Conservation (phyloP, 2,329 filamentous ascomycete genomes). For the Apiospora arundinis region DNA sequence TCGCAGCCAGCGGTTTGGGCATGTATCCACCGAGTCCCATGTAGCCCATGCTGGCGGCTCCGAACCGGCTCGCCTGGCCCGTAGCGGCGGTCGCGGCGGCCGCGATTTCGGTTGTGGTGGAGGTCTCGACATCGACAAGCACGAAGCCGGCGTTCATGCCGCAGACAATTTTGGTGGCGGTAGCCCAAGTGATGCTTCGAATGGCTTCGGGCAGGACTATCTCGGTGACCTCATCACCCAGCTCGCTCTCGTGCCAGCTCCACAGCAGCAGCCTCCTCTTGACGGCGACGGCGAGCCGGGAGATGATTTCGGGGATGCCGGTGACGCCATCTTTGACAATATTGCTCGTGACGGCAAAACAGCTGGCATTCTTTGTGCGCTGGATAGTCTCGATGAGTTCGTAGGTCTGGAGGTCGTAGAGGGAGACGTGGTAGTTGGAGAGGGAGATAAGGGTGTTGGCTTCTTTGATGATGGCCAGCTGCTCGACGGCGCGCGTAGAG, state of each 20-base stretch:
- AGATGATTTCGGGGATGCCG: constrained; percentile 91
- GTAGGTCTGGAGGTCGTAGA: constrained; percentile 89
- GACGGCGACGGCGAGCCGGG: constrained; percentile 86
- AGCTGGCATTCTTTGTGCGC: constrained; percentile 85
- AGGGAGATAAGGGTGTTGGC: constrained; percentile 89
- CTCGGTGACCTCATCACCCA: constrained; percentile 25
- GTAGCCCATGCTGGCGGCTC: constrained; percentile 91
- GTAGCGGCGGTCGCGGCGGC: constrained; percentile 70
- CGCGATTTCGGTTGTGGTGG: constrained; percentile 78
- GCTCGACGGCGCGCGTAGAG: constrained; percentile 86
- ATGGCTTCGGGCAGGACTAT: constrained; percentile 74
- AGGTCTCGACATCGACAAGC: constrained; percentile 81
- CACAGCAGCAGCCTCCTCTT: constrained; percentile 90
- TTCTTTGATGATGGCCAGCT: constrained; percentile 95
- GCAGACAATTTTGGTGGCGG: constrained; percentile 82
- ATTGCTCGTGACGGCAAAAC: constrained; percentile 93
- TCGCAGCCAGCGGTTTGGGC: constrained; percentile 86
- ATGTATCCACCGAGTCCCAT: constrained; percentile 93
- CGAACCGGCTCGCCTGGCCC: constrained; percentile 75
- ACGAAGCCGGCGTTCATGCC: constrained; percentile 93
- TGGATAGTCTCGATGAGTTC: constrained; percentile 78
- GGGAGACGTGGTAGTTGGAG: constrained; percentile 86
- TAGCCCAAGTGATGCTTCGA: constrained; percentile 90
- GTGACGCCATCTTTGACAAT: constrained; percentile 89
- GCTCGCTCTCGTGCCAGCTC: constrained; percentile 70